Conservation (phyloP, 2,329 filamentous ascomycete species). For the Hypoxylon sp. region DNA sequence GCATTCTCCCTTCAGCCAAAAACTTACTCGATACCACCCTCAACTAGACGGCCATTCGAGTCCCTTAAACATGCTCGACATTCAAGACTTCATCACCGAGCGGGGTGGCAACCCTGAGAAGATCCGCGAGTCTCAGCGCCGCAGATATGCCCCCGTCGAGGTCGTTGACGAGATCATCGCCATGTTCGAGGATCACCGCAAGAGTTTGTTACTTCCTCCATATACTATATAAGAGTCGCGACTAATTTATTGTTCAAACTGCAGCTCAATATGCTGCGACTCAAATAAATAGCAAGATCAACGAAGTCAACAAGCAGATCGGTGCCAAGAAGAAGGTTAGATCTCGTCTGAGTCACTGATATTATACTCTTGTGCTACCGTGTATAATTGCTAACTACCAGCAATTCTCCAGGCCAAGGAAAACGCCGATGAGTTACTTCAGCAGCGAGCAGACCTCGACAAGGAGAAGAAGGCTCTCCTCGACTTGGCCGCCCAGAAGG, state of each 20-base stretch:
- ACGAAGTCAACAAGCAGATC: constrained; percentile 90
- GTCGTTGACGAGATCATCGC: constrained; percentile 91
- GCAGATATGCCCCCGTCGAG: constrained; percentile 83
- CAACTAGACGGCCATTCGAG: neutral
- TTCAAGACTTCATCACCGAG: constrained; percentile 82
- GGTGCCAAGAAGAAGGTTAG: constrained; percentile 88
- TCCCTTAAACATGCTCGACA: constrained; percentile 63
- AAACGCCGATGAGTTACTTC: constrained; percentile 83
- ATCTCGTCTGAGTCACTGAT: constrained; percentile 43
- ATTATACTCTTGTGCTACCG: constrained; percentile 7
- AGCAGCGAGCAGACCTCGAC: constrained; percentile 82
- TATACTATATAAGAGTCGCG: neutral
- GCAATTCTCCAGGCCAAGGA: constrained; percentile 78
- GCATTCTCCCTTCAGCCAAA: constrained; percentile 1
- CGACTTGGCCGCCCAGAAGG: constrained; percentile 81
- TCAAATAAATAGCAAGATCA: constrained; percentile 87
- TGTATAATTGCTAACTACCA: constrained; percentile 16
- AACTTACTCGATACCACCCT: neutral
- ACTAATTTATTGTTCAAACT: constrained; percentile 22
- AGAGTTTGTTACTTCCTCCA: constrained; percentile 65
- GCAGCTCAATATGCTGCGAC: constrained; percentile 81
- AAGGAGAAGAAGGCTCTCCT: constrained; percentile 86
- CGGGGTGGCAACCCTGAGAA: constrained; percentile 91
- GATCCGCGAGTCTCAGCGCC: constrained; percentile 92
- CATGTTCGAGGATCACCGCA: constrained; percentile 87